Evolutionary conservation across 2,329 filamentous ascomycete genomes (phyloP), one percentile per base, ranked within the genome.

Genomic region (Alternaria triticina): DNA sequence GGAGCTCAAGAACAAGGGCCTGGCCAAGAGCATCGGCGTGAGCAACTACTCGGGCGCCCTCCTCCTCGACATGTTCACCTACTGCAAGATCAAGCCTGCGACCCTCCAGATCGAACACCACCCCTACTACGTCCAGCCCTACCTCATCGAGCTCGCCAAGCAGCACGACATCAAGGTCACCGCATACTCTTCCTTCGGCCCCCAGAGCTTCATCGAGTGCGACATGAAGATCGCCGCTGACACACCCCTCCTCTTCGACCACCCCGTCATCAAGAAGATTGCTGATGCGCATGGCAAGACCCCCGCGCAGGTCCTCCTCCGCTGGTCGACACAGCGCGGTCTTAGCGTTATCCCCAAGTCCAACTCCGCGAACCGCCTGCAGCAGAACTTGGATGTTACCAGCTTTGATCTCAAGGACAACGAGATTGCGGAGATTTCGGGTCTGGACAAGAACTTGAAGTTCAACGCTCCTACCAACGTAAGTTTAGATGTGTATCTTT

Each of bases 251-350:
- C 71, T 79, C 20, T 75, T 79, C 45, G 69, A 77, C 51, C 77
- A 79, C 66, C 68, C 76, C 84, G 90, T 78, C 89, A 92, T 86
- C 84, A 91, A 79, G 85, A 89, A 75, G 90, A 90, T 63, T 68
- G 91, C 91, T 27, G 83, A 87, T 69, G 85, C 87, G 69, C 86
- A 89, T 12, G 85, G 88, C 13, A 87, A 91, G 57, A 89, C 89
- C 9, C 86, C 92, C 7, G 91, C 92, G 15, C 93, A 97, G 86
- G 86, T 97, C 22, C 85, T 97, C 68, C 86, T 97, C 71, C 86
- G 93, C 76, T 97, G 94, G 94, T 88, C 92, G 44, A 97, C 93
- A n/a, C 94, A 97, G 86, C 72, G 76, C 20, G 77, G 77, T 17
- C 60, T 79, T 6, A 71, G 73, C n/a, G 77, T 80, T 30, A 80